Evolutionary conservation across 2,329 filamentous ascomycete species (phyloP), one percentile per base, ranked within the genome.

Genomic region (Colletotrichum sp.): DNA sequence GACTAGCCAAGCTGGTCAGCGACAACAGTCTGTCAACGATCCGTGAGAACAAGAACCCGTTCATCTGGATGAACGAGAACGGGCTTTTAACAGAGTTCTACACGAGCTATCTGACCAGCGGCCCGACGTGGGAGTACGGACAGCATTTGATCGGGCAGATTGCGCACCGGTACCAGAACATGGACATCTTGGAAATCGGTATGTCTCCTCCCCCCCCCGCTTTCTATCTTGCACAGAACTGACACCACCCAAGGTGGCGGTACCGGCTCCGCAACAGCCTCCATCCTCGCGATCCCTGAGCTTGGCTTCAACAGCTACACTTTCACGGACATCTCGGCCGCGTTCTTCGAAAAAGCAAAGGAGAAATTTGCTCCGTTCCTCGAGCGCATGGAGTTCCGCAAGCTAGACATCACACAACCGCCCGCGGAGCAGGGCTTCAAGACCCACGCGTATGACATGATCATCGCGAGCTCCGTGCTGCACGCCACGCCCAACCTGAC

Each of bases 171-270:
- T 57, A 5, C 52, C 18, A 57, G 52, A 21, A 21, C 24, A 21
- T 57, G 52, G 52, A 57, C 13, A 26, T 57, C 13, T 21, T 57
- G 9, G 52, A 57, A 21, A 57, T 57, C 24, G 52, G 52, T 57
- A 26, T 2, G n/a, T 57, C 21, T 13, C 52, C 21, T 36, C 3
- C 21, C 62, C 28, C 44, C 44, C 10, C 68, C 76, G 21, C 79
- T 87, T 3, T 82, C 87, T 64, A 80, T 85, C 30, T 77, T 82
- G 67, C 76, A 76, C 10, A 78, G 81, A 34, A 80, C 82, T 2
- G 15, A 77, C 32, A 34, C 32, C 32, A 34, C 28, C 32, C 32
- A 34, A 34, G 32, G 32, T 6, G 32, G 32, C 32, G 32, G 32
- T 34, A 34, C 32, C 32, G 32, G 32, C 32, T 34, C 32, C 32